Evolutionary conservation across 2,329 filamentous ascomycete species (phyloP).

Genomic region (Scopulariopsis brevicaulis): DNA sequence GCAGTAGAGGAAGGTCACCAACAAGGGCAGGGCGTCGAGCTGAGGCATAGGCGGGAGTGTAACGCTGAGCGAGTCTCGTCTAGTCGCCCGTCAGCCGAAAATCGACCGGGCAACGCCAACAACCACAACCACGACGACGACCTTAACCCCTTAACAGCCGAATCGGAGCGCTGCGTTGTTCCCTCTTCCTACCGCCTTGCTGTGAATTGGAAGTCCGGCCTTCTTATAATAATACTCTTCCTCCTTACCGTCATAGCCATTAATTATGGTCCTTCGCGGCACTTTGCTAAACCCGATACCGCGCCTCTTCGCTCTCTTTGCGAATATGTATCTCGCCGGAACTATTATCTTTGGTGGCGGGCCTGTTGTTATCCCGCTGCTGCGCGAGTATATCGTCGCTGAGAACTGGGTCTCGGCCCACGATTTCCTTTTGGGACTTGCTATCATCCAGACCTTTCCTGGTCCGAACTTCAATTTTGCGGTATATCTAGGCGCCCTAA

Average conservation of each 20-base stretch:
- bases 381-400: constrained; percentile 51
- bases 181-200: constrained; percentile 19
- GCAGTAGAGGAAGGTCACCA: no score
- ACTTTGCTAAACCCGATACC: constrained; percentile 24
- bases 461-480: constrained; percentile 37
- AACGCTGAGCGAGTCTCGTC: background rate
- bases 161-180: constrained; percentile 10
- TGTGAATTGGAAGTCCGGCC: constrained; percentile 32
- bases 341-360: constrained; percentile 58
- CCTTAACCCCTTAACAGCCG: constrained; percentile 7
- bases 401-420: constrained; percentile 60
- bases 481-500: constrained; percentile 40
- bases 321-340: constrained; percentile 63
- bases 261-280: constrained; percentile 41
- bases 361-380: constrained; percentile 52
- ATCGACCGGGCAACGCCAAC: background rate
- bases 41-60: background rate
- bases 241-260: constrained; percentile 41
- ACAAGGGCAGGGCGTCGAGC: background rate
- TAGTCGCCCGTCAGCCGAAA: background rate
- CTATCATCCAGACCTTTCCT: constrained; percentile 60
- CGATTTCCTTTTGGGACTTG: constrained; percentile 63
- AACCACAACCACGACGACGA: background rate
- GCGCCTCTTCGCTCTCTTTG: constrained; percentile 48
- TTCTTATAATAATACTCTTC: constrained; percentile 32